A percentile compares a stretch with the other conserved stretches of the same genome.
phyloP scores from a whole-genome alignment of 495 filamentous ascomycete genomes.

The Hypoxylon lienhwacheense region DNA sequence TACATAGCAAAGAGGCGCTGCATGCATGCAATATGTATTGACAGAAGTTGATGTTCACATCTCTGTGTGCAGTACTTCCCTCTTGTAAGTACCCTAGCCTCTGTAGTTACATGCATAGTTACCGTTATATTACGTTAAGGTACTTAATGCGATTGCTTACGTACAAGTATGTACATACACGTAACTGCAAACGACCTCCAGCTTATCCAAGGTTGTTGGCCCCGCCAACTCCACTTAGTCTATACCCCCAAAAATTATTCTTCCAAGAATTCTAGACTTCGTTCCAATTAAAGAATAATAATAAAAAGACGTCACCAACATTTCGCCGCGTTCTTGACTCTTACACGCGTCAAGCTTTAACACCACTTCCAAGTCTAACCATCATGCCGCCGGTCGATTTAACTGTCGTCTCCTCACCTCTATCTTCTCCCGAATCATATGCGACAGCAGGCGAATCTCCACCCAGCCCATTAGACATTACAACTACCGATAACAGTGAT shows the following conservation, averaged over 20 bases:
- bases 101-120: too few relatives aligned
- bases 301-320: not conserved
- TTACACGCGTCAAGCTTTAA: constrained; percentile 25
- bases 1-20: too few relatives aligned
- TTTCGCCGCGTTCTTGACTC: constrained; percentile 23
- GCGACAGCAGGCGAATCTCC: constrained; percentile 24
- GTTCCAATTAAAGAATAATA: not conserved
- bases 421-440: constrained; percentile 24
- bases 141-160: too few relatives aligned
- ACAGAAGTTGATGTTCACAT: too few relatives aligned
- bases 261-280: not conserved
- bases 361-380: not conserved
- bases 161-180: not conserved
- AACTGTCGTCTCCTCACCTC: constrained; percentile 1
- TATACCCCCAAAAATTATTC: not conserved
- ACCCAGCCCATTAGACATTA: not conserved
- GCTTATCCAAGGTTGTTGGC: not conserved
- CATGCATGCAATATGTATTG: too few relatives aligned
- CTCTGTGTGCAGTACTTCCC: too few relatives aligned
- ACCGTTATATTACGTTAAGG: too few relatives aligned
- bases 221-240: not conserved
- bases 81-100: too few relatives aligned
- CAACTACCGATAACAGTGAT: constrained; percentile 12
- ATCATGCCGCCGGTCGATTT: constrained; percentile 7
- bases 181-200: too few relatives aligned